A percentile compares a stretch with the other conserved stretches of the same genome.
phyloP scores from a whole-genome alignment of 345 rosid species.

The Clausena lansium region DNA sequence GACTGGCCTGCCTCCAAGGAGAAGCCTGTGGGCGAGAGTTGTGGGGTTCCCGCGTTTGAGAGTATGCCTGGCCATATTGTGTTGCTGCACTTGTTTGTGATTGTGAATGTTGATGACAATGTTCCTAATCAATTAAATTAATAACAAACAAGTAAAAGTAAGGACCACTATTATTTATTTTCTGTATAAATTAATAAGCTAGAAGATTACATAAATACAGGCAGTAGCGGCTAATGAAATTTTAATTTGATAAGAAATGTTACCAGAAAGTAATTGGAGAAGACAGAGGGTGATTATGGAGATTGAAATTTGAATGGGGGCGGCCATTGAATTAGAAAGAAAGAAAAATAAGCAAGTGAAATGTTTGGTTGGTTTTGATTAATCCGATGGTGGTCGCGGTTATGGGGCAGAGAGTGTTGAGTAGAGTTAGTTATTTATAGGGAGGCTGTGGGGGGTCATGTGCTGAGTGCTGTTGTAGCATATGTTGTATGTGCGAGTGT shows the following conservation, averaged over 20 bases:
- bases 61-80: conserved; percentile 51
- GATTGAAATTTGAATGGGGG: background rate
- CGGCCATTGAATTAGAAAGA: background rate
- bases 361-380: background rate
- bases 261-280: conserved; percentile 4
- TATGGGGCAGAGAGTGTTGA: no score
- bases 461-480: no score
- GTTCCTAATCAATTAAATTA: conserved; percentile 10
- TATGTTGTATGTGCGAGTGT: no score
- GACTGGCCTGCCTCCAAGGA: conserved; percentile 37
- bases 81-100: conserved; percentile 45
- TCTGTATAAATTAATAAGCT: no score
- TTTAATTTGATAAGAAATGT: background rate
- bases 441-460: fast-evolving
- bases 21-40: conserved; percentile 44
- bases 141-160: background rate
- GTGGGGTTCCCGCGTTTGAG: conserved; percentile 44
- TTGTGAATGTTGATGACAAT: conserved; percentile 40
- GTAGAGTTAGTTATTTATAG: no score
- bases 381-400: no score
- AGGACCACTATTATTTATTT: background rate
- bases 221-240: no score
- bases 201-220: no score
- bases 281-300: background rate
- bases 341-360: background rate